Evolutionary conservation across 192 early-diverging fungal species (phyloP).

Genomic region (Coemansia sp.): DNA sequence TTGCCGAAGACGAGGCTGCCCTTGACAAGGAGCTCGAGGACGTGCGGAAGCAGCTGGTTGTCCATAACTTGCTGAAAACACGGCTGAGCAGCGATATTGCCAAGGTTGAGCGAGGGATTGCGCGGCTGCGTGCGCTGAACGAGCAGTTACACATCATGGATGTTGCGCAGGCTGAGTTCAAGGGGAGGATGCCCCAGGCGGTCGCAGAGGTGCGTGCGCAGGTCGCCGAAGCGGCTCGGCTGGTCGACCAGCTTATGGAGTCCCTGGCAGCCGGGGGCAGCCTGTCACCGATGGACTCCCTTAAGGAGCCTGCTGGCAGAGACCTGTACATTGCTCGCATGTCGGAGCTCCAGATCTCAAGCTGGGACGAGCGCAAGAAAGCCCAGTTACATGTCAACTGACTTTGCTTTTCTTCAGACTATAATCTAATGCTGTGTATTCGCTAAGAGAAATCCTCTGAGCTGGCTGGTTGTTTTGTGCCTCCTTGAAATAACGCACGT

Average conservation of each 20-base stretch:
- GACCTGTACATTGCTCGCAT: constrained; percentile 51
- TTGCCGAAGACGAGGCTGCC: constrained; percentile 46
- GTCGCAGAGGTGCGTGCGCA: constrained; percentile 26
- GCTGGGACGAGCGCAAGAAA: constrained; percentile 30
- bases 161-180: constrained; percentile 20
- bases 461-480: too few species aligned
- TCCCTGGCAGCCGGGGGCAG: constrained; percentile 9
- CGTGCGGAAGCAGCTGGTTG: constrained; percentile 35
- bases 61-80: constrained; percentile 38
- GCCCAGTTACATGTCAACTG: constrained; percentile 28
- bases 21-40: constrained; percentile 44
- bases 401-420: background rate
- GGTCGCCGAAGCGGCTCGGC: constrained; percentile 24
- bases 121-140: constrained; percentile 43
- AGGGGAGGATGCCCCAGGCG: constrained; percentile 12
- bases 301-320: constrained; percentile 44
- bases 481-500: too few species aligned
- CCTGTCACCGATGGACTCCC: constrained; percentile 25
- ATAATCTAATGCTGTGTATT: too few species aligned
- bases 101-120: constrained; percentile 34
- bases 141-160: constrained; percentile 40
- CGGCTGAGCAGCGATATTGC: constrained; percentile 26
- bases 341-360: constrained; percentile 35
- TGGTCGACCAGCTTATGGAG: constrained; percentile 38
- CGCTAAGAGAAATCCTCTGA: too few species aligned